A percentile compares a stretch with the other conserved stretches of the same genome.
These are phyloP conservation scores for Sporothrix humicola DNA, from an alignment of 2,329 filamentous ascomycete species.

Conservation along the genomic window DNA sequence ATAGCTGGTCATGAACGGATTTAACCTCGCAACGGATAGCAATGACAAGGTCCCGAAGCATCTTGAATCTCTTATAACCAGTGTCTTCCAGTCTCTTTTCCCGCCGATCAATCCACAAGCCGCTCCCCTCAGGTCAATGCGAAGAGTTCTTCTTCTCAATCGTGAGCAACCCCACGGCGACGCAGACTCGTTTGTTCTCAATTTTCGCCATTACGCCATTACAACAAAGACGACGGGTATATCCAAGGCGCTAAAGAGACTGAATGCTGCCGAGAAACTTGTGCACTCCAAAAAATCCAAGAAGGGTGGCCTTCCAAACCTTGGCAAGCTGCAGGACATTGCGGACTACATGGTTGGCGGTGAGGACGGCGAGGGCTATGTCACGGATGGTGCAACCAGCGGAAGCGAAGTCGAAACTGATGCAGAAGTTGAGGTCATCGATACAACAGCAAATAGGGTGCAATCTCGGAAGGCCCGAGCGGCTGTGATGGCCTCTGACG, in stretches of 20 bases:
- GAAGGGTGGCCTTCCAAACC: slow-evolving; percentile 80
- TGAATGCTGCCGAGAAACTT: slow-evolving; percentile 85
- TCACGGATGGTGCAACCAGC: slow-evolving; percentile 75
- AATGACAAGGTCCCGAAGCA: slow-evolving; percentile 83
- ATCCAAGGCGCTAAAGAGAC: slow-evolving; percentile 79
- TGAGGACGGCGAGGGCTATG: slow-evolving; percentile 78
- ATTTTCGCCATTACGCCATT: slow-evolving; percentile 93
- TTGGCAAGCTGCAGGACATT: slow-evolving; percentile 89
- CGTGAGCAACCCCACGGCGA: slow-evolving; percentile 68
- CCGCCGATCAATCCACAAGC: slow-evolving; percentile 92
- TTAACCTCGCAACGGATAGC: slow-evolving; percentile 67
- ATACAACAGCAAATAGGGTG: slow-evolving; percentile 67
- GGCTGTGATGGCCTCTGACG: slow-evolving; percentile 48
- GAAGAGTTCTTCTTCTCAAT: slow-evolving; percentile 87
- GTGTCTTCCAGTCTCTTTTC: slow-evolving; percentile 94
- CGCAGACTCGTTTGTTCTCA: slow-evolving; percentile 78
- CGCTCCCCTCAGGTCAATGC: slow-evolving; percentile 89
- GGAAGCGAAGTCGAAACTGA: slow-evolving; percentile 94
- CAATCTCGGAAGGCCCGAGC: slow-evolving; percentile 58
- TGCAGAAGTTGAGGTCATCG: slow-evolving; percentile 86
- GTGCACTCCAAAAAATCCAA: slow-evolving; percentile 63
- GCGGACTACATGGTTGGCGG: slow-evolving; percentile 92
- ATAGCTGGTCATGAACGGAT: slow-evolving; percentile 97
- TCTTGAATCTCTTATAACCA: slow-evolving; percentile 89
- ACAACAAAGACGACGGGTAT: slow-evolving; percentile 84